These are phyloP conservation scores for Pseudofabraea citricarpa DNA, from an alignment of 2,329 filamentous ascomycete genomes.

Conservation along the genomic window DNA sequence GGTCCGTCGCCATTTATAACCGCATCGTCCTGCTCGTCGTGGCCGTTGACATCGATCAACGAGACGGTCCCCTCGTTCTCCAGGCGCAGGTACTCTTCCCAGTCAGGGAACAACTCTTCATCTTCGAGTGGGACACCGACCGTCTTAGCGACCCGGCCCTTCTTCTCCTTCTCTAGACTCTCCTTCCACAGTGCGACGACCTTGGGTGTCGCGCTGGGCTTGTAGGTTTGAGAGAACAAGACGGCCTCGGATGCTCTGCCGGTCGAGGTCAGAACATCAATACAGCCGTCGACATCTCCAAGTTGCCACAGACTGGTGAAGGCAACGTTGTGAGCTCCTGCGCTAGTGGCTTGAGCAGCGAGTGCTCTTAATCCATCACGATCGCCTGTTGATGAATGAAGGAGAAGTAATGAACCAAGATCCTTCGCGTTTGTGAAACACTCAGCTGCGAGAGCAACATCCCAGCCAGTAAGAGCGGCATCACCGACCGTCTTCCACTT, in stretches of 20 bases:
- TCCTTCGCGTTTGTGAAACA: conserved; percentile 92
- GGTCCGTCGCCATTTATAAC: conserved; percentile 15
- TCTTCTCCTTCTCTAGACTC: conserved; percentile 76
- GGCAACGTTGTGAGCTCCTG: conserved; percentile 84
- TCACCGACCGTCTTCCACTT: conserved; percentile 99
- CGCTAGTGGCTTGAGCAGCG: conserved; percentile 68
- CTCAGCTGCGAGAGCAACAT: conserved; percentile 82
- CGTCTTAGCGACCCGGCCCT: conserved; percentile 76
- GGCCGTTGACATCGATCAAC: conserved; percentile 24
- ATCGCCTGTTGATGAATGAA: conserved; percentile 84
- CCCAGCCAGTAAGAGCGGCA: conserved; percentile 80
- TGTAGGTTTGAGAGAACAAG: conserved; percentile 92
- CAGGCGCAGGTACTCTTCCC: conserved; percentile 82
- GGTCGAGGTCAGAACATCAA: conserved; percentile 74
- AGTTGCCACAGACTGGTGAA: conserved; percentile 89
- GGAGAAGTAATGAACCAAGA: conserved; percentile 78
- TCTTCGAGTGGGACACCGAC: conserved; percentile 79
- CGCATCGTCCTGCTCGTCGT: conserved; percentile 5
- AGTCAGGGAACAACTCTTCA: conserved; percentile 90
- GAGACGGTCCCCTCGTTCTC: conserved; percentile 60
- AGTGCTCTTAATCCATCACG: conserved; percentile 67
- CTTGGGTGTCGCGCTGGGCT: conserved; percentile 67
- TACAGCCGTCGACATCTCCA: conserved; percentile 75
- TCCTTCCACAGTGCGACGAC: conserved; percentile 79
- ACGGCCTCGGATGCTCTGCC: conserved; percentile 80